A percentile compares a stretch with the other conserved stretches of the same genome.
These are phyloP conservation scores for Benincasa hispida DNA, from an alignment of 306 rosid genomes.

Conservation along the genomic window DNA sequence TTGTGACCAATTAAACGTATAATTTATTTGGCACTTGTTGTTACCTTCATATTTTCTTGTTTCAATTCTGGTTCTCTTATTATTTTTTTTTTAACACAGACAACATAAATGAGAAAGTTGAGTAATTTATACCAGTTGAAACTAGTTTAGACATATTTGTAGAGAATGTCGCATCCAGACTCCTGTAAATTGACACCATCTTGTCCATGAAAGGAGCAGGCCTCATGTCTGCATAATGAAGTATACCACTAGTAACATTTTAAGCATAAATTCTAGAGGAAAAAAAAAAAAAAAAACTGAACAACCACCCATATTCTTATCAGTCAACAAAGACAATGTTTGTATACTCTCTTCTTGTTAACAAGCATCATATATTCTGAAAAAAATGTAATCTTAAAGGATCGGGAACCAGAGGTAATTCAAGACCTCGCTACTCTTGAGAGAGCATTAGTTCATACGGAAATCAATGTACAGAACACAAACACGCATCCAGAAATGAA, in stretches of 20 bases:
- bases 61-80: neutral
- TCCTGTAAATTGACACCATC: slow-evolving; percentile 49
- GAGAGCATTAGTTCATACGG: neutral
- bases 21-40: neutral
- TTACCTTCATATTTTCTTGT: neutral
- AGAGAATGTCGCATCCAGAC: slow-evolving; percentile 46
- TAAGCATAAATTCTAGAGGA: neutral
- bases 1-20: neutral
- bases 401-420: neutral
- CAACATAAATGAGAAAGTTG: neutral
- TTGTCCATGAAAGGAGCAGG: slow-evolving; percentile 54
- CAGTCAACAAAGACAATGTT: neutral
- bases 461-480: neutral
- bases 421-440: neutral
- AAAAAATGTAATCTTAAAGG: neutral
- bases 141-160: slow-evolving; percentile 28
- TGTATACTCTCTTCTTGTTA: neutral
- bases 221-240: slow-evolving; percentile 41
- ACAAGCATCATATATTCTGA: neutral
- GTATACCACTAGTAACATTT: neutral
- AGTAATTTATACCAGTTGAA: slow-evolving; percentile 32
- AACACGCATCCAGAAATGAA: neutral
- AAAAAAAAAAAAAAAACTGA: neutral
- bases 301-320: neutral
- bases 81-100: too few relatives aligned